Conservation (phyloP, 176 grass and related monocot species). For the Themeda triandra region DNA sequence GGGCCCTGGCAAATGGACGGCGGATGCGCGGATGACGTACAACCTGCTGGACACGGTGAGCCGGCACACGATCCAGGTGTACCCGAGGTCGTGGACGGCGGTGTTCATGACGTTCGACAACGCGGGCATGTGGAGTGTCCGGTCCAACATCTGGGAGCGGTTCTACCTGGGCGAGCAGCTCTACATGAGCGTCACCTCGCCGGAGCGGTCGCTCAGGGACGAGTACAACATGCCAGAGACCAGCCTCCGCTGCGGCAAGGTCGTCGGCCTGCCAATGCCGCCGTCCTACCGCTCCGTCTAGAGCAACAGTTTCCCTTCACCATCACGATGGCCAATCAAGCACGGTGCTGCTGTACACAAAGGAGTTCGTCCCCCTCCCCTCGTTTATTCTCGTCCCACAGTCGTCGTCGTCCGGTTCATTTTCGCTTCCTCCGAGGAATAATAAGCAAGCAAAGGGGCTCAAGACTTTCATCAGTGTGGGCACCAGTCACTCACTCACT, state of each 20-base stretch:
- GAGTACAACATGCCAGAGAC: slow-evolving; percentile 82
- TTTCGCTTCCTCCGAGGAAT: slow-evolving; percentile 35
- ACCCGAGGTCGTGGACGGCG: slow-evolving; percentile 93
- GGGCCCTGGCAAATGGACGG: slow-evolving; percentile 69
- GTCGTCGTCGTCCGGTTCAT: not conserved
- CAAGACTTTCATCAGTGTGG: slow-evolving; percentile 16
- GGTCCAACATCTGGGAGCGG: slow-evolving; percentile 79
- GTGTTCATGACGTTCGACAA: slow-evolving; percentile 95
- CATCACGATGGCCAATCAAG: not conserved
- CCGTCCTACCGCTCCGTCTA: slow-evolving; percentile 53
- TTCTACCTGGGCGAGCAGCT: slow-evolving; percentile 78
- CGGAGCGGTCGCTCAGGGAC: slow-evolving; percentile 76
- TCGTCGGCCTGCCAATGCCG: slow-evolving; percentile 68
- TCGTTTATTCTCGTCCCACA: no score
- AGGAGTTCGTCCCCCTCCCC: not conserved
- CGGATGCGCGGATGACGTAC: slow-evolving; percentile 46
- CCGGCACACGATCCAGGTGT: slow-evolving; percentile 90
- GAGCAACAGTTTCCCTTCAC: not conserved
- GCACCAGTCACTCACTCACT: not conserved
- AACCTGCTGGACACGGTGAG: slow-evolving; percentile 93
- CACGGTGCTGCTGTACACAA: slow-evolving; percentile 13
- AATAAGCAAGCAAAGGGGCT: not conserved
- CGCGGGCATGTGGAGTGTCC: slow-evolving; percentile 91
- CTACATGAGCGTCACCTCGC: slow-evolving; percentile 75
- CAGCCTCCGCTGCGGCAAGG: slow-evolving; percentile 59